Evolutionary conservation across 257 asterid species (phyloP).

Genomic region (Verbascum thapsus): DNA sequence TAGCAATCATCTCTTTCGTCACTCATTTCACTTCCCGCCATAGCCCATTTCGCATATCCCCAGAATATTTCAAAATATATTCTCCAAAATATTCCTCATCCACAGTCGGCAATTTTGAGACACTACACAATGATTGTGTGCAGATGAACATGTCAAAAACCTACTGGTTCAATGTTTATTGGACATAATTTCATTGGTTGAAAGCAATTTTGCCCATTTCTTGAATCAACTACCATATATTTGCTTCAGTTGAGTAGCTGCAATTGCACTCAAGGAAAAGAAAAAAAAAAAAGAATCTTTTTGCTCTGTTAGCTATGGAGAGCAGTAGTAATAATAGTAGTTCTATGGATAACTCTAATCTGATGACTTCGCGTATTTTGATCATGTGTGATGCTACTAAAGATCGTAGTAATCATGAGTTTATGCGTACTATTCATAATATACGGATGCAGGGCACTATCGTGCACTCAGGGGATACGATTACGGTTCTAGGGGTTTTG

Average conservation of each 20-base stretch:
- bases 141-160: neutral
- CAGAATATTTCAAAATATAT: constrained; percentile 14
- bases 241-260: neutral
- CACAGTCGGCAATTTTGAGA: constrained; percentile 9
- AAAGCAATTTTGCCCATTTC: constrained; percentile 1
- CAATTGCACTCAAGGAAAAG: neutral
- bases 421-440: constrained; percentile 35
- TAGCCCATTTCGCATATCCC: constrained; percentile 25
- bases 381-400: constrained; percentile 65
- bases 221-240: constrained; percentile 2
- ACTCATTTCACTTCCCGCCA: constrained; percentile 6
- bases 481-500: constrained; percentile 61
- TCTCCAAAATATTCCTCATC: constrained; percentile 30
- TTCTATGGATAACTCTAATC: constrained; percentile 17
- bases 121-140: constrained; percentile 23
- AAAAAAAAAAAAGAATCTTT: neutral
- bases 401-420: constrained; percentile 44
- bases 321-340: constrained; percentile 23
- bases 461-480: constrained; percentile 53
- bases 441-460: constrained; percentile 52
- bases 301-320: constrained; percentile 34
- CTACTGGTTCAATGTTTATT: constrained; percentile 5
- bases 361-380: constrained; percentile 44
- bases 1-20: constrained; percentile 20
- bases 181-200: constrained; percentile 20